Percentiles rank a stretch among this genome's conserved stretches.
Conservation (phyloP, 306 rosid species). For the Psophocarpus tetragonolobus region DNA sequence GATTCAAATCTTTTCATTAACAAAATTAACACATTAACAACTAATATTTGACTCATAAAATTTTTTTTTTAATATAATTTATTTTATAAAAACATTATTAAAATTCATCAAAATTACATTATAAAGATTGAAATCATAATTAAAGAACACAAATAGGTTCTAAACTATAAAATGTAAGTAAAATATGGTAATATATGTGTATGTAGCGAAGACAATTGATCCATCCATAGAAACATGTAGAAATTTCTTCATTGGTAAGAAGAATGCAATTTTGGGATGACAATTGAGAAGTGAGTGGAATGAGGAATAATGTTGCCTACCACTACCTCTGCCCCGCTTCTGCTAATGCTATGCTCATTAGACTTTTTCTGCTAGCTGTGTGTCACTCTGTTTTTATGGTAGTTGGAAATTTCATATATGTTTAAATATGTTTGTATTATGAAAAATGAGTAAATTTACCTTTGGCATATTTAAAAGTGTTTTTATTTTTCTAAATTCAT, state of each 20-base stretch:
- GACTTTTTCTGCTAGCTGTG: no score
- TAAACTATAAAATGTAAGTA: not conserved
- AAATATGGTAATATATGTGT: not conserved
- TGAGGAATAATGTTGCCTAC: not conserved
- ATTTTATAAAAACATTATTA: no score
- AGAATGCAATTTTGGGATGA: not conserved
- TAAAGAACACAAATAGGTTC: not conserved
- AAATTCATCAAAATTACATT: no score
- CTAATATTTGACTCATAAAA: no score
- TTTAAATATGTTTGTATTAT: not conserved
- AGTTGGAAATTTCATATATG: not conserved
- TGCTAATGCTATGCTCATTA: not conserved
- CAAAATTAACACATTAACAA: no score
- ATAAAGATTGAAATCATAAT: not conserved
- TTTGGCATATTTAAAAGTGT: not conserved
- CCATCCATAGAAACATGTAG: not conserved
- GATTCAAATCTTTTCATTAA: no score
- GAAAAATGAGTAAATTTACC: not conserved
- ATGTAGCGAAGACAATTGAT: not conserved
- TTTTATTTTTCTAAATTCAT: no score
- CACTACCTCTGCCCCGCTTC: not conserved
- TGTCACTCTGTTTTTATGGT: not conserved
- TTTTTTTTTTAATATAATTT: no score
- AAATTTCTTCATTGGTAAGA: not conserved
- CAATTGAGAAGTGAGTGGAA: not conserved